Conservation (phyloP, 306 rosid species). For the Inga laurina region DNA sequence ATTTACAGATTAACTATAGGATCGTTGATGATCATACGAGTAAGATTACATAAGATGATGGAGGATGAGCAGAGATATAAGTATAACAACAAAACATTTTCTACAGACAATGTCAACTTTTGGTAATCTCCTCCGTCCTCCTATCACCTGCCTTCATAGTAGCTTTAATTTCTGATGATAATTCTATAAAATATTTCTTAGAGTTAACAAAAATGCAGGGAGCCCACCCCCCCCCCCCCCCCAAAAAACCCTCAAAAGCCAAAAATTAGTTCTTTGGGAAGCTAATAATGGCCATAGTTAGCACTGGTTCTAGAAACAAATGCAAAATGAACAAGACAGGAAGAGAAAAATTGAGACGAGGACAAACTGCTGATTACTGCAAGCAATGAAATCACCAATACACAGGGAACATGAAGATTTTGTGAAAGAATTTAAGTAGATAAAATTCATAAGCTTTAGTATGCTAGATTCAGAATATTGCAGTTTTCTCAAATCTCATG, state of each 20-base stretch:
- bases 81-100: neutral
- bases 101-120: neutral
- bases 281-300: neutral
- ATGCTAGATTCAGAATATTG: constrained; percentile 19
- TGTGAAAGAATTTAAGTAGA: neutral
- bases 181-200: neutral
- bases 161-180: neutral
- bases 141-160: neutral
- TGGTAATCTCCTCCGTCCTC: neutral
- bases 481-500: constrained; percentile 13
- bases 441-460: neutral
- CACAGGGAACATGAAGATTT: neutral
- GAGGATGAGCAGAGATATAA: neutral
- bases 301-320: neutral
- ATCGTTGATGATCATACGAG: neutral
- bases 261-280: neutral
- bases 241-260: no score
- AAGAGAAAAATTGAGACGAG: neutral
- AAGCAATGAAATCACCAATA: neutral
- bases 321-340: neutral
- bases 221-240: no score
- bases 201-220: neutral
- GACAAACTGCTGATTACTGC: neutral
- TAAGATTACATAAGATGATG: neutral
- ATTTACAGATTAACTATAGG: neutral